Evolutionary conservation across 129 eudicot genomes (phyloP), one percentile per base, ranked within the genome.

Genomic region (Flaveria ramosissima): DNA sequence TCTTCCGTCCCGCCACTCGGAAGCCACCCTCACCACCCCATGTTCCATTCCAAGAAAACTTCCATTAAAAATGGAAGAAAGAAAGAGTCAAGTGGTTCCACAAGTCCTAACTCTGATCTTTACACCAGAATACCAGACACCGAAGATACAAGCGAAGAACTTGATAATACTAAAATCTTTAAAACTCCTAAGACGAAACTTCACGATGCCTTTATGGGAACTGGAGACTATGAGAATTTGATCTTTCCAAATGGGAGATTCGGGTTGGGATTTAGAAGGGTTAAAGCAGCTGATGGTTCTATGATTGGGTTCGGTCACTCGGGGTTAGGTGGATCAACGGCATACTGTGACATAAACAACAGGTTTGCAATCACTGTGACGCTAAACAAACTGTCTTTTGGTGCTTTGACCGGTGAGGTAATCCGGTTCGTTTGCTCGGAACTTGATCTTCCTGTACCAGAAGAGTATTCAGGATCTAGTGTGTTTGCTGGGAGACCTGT

Each of bases 291-390:
- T 21, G 96, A 94, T 66, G 97, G 90, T 26, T 73, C 67, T 30
- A 64, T 91, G 41, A 74, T 94, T 17, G 98, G 98, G 51, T 94
- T 94, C 17, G 98, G 98, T 76, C 97, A 91, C 62, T 70, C 97
- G 0, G 98, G 98, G 0, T 80, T 94, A 89, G 98, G 98, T 79
- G 98, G 98, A 48, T 94, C 98, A 17, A 94, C 96, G 0, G 98
- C 93, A 17, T 87, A 75, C 41, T 94, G 97, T 64, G 89, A 94
- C 78, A 83, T 83, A 23, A 68, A 84, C 43, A 81, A 94, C 86
- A 74, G 96, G 77, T 94, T 94, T 86, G 86, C 98, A 0, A 89
- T 94, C 48, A 84, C 90, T 4, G 87, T 94, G 74, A 91, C 92
- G 7, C 69, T 94, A 23, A 94, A 94, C 82, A 89, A 91, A 63